These are phyloP conservation scores for Bonnemaisonia californica DNA, from an alignment of 31 red algal species.

Conservation along the genomic window DNA sequence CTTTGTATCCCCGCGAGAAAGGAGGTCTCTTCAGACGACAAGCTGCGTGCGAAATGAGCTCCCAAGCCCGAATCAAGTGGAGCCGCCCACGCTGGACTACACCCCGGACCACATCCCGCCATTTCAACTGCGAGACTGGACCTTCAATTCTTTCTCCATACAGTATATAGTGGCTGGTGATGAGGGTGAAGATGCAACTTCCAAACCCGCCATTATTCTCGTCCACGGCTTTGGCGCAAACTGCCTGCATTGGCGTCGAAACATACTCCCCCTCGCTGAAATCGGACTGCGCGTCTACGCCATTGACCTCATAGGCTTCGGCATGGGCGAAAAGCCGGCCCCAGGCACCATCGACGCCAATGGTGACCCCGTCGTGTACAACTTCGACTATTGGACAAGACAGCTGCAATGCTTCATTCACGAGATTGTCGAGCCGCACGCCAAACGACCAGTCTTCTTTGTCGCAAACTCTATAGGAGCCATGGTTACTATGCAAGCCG, in stretches of 20 bases:
- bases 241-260: constrained; percentile 79
- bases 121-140: constrained; percentile 30
- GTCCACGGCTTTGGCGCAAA: constrained; percentile 97
- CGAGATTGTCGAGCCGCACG: constrained; percentile 30
- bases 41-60: no score
- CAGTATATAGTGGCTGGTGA: constrained; percentile 47
- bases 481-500: constrained; percentile 79
- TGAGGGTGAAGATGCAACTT: not conserved
- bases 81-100: not conserved
- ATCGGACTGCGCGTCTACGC: constrained; percentile 73
- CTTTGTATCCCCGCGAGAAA: no score
- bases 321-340: constrained; percentile 73
- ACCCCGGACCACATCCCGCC: not conserved
- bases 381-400: constrained; percentile 84
- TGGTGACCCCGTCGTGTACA: constrained; percentile 64
- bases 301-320: constrained; percentile 91
- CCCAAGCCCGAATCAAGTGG: not conserved
- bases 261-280: constrained; percentile 42
- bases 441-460: constrained; percentile 37
- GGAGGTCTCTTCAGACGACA: no score
- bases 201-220: constrained; percentile 55
- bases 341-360: constrained; percentile 42
- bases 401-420: constrained; percentile 74
- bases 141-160: constrained; percentile 43
- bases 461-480: constrained; percentile 91